Evolutionary conservation across 2,329 filamentous ascomycete genomes (phyloP).

Genomic region (Diaporthe helianthi): DNA sequence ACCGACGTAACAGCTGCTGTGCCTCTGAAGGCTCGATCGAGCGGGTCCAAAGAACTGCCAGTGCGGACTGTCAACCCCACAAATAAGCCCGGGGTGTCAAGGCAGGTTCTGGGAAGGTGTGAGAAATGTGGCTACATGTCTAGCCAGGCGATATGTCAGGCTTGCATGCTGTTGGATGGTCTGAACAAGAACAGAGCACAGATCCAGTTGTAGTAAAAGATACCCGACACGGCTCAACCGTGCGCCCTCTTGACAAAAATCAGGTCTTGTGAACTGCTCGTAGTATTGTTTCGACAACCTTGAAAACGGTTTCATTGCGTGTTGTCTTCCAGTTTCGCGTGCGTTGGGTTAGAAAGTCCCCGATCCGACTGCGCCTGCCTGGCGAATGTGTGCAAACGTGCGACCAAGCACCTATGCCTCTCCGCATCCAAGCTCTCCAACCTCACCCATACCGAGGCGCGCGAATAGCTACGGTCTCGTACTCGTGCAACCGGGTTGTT

Average conservation of each 20-base stretch:
- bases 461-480: not conserved
- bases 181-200: conserved; percentile 80
- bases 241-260: not conserved
- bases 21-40: conserved; percentile 44
- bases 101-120: conserved; percentile 83
- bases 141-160: conserved; percentile 92
- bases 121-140: conserved; percentile 93
- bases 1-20: conserved; percentile 66
- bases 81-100: conserved; percentile 48
- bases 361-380: conserved; percentile 2
- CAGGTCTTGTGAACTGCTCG: not conserved
- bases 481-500: not conserved
- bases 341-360: conserved; percentile 15
- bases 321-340: not conserved
- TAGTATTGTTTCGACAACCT: not conserved
- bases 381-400: not conserved
- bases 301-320: not conserved
- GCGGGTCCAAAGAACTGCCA: conserved; percentile 38
- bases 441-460: not conserved
- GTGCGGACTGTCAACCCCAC: conserved; percentile 35
- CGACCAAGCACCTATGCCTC: not conserved
- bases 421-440: not conserved
- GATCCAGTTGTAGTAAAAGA: conserved; percentile 57
- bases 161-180: conserved; percentile 86
- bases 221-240: conserved; percentile 8